These are phyloP conservation scores for Skeletonema tropicum DNA, from an alignment of 108 stramenopile genomes.

Conservation along the genomic window DNA sequence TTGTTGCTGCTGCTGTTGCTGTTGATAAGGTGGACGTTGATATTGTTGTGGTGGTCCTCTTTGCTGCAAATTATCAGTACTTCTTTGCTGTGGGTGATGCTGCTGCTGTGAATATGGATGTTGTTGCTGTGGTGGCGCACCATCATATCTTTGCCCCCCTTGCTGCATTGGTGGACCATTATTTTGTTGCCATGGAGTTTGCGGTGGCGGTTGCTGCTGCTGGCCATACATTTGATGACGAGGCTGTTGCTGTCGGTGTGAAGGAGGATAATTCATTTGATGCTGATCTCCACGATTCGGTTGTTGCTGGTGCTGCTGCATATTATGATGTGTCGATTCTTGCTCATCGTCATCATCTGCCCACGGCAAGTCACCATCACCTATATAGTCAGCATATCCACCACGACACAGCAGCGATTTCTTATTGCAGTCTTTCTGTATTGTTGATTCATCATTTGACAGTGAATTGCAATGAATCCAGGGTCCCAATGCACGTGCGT, in stretches of 20 bases:
- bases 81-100: background rate
- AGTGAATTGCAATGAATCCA: background rate
- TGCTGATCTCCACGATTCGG: slow-evolving; percentile 3
- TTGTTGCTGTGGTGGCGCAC: slow-evolving; percentile 5
- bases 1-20: slow-evolving; percentile 10
- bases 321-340: slow-evolving; percentile 8
- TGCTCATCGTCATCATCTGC: slow-evolving; percentile 5
- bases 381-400: slow-evolving; percentile 40
- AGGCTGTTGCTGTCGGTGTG: slow-evolving; percentile 12
- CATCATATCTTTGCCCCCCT: background rate
- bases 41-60: slow-evolving; percentile 8
- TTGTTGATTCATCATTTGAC: background rate
- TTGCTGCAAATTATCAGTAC: background rate
- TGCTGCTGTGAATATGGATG: slow-evolving; percentile 10
- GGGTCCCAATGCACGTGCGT: background rate
- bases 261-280: slow-evolving; percentile 6
- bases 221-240: background rate
- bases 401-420: slow-evolving; percentile 11
- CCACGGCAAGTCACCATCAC: slow-evolving; percentile 28
- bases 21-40: slow-evolving; percentile 26
- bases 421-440: background rate
- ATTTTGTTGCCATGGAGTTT: background rate
- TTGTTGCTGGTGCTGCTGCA: slow-evolving; percentile 10
- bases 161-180: background rate
- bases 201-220: slow-evolving; percentile 1